Conservation (phyloP, 305 asterid genomes). For the Plantago coronopus region DNA sequence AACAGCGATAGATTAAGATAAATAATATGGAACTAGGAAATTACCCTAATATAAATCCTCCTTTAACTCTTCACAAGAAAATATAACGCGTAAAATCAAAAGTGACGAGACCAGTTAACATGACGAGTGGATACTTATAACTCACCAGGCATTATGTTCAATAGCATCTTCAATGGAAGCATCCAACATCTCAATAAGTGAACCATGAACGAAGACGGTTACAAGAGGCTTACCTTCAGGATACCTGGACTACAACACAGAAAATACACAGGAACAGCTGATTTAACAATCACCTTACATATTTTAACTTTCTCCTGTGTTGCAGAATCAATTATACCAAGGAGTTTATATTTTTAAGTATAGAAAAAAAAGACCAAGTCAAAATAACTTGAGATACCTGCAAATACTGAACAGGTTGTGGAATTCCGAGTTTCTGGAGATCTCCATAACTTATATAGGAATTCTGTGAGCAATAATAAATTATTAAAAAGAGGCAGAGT, state of each 20-base stretch:
- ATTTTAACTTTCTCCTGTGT: not conserved
- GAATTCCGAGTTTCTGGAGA: conserved; percentile 87
- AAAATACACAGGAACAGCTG: conserved; percentile 25
- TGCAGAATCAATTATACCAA: conserved; percentile 1
- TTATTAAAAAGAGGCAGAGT: conserved; percentile 4
- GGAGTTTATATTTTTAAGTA: not conserved
- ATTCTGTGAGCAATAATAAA: conserved; percentile 45
- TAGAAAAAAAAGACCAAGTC: conserved; percentile 9
- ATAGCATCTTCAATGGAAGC: conserved; percentile 85
- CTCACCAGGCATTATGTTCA: conserved; percentile 92
- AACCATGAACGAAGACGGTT: conserved; percentile 69
- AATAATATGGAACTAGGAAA: no score
- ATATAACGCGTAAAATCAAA: not conserved
- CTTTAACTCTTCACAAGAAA: no score
- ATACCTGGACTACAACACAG: conserved; percentile 73
- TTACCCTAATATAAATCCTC: no score
- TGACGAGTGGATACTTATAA: conserved; percentile 16
- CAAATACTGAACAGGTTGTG: conserved; percentile 76
- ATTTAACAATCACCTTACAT: conserved; percentile 17
- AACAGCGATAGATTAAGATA: no score
- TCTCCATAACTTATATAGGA: conserved; percentile 75
- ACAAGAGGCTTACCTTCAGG: conserved; percentile 82
- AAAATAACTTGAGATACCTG: conserved; percentile 53
- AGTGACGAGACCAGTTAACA: not conserved
- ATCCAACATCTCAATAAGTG: conserved; percentile 85